A percentile compares a stretch with the other conserved stretches of the same genome.
Conservation (phyloP, 176 grass and related monocot species). For the Poa pratensis region DNA sequence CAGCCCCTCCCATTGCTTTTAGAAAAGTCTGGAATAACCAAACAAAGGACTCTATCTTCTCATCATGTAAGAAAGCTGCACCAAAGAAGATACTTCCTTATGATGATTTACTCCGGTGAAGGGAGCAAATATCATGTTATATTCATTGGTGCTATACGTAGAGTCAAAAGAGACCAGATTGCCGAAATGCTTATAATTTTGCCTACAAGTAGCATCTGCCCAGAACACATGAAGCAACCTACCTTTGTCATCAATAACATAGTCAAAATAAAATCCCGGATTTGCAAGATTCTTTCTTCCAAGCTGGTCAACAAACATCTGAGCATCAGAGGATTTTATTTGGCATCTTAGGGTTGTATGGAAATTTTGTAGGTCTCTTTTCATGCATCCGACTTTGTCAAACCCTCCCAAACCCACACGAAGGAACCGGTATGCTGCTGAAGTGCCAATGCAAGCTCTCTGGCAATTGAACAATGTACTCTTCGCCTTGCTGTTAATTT, state of each 20-base stretch:
- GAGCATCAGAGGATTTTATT: no score
- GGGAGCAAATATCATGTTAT: background rate
- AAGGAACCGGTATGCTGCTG: no score
- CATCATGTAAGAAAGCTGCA: background rate
- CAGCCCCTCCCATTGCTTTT: background rate
- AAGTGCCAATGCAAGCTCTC: no score
- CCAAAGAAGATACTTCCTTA: background rate
- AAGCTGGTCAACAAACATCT: no score
- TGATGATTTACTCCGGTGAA: background rate
- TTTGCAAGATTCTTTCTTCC: no score
- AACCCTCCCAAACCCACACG: no score
- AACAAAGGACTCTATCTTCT: background rate
- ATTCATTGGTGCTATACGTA: background rate
- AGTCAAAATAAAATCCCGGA: background rate
- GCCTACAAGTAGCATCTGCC: background rate
- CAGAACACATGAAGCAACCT: background rate
- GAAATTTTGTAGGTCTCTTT: no score
- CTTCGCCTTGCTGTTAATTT: no score
- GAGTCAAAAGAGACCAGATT: background rate
- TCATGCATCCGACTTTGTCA: no score
- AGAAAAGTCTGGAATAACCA: background rate
- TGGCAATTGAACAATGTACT: no score
- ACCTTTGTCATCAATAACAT: background rate
- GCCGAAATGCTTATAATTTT: background rate
- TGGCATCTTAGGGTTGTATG: no score